Evolutionary conservation across 805 yeast species (phyloP).

Genomic region (Candida nonsorbophila): DNA sequence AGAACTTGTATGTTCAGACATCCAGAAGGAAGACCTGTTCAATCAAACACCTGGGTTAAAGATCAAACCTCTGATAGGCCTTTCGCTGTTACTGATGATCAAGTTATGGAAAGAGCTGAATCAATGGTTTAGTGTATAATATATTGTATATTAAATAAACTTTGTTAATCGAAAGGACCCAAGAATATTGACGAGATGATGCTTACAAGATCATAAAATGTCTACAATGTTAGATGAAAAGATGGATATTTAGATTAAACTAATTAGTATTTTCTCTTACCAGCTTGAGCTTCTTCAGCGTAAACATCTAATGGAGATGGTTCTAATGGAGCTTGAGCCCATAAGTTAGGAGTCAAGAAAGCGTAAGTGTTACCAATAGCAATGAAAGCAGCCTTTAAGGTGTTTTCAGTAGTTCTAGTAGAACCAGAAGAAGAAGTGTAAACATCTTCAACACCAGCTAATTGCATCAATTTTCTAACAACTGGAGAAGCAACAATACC

Average conservation of each 20-base stretch:
- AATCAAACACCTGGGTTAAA: constrained; percentile 31
- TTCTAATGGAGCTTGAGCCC: constrained; percentile 81
- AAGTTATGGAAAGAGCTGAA: constrained; percentile 61
- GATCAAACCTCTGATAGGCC: constrained; percentile 36
- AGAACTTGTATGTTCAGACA: constrained; percentile 68
- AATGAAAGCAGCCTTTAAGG: constrained; percentile 98
- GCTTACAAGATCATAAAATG: too few species aligned
- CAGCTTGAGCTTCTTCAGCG: constrained; percentile 75
- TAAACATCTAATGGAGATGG: constrained; percentile 93
- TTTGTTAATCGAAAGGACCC: too few species aligned
- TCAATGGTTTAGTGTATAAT: constrained; percentile 13
- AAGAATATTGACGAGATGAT: too few species aligned
- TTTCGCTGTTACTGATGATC: constrained; percentile 74
- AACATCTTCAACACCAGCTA: constrained; percentile 99
- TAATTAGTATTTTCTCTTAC: constrained; percentile 71
- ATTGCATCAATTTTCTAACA: constrained; percentile 96
- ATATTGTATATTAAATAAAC: not conserved
- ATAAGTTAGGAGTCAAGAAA: constrained; percentile 99
- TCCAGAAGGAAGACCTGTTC: constrained; percentile 63
- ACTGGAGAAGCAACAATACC: constrained; percentile 99
- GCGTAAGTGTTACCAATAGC: constrained; percentile 99
- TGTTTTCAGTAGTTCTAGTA: constrained; percentile 99
- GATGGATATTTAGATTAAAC: constrained; percentile 4
- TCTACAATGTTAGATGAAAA: too few species aligned
- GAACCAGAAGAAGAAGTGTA: constrained; percentile 98